Evolutionary conservation across 192 early-diverging fungal species (phyloP), one percentile per base, ranked within the genome.

Genomic region (Chytriomyces sp.): DNA sequence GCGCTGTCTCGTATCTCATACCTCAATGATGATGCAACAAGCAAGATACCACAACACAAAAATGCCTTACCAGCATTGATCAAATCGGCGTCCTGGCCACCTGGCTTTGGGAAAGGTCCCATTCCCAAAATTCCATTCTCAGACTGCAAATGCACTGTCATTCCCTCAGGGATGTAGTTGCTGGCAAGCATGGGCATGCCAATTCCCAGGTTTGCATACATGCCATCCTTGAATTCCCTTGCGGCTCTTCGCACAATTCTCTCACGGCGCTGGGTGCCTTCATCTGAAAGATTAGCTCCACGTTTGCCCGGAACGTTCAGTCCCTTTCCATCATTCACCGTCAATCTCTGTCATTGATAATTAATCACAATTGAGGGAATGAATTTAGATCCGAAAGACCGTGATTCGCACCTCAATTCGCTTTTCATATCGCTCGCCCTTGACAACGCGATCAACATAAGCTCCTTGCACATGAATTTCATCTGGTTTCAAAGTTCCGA

Each of bases 61-160:
- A n/a, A n/a, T n/a, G n/a, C 93, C 83, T 94, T 94, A 13, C 70
- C 70, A 43, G 93, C 93, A 62, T 94, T 94, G 64, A 94, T 91
- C 69, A 94, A 73, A 80, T 94, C 93, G 18, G 93, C 84, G 53
- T 94, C 92, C 59, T 92, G 88, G 62, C 91, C 81, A 53, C 90
- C 91, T 64, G 87, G 85, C 65, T 82, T 85, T 26, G 92, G 93
- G 87, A 91, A 92, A 20, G 93, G 93, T 6, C 82, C 82, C 75
- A 93, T 86, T 43, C 91, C 92, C 2, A 94, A 79, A 61, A 94
- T 91, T 64, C 93, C 93, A 83, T 94, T 94, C 78, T 94, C 93
- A 74, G 83, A 86, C 82, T 94, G 93, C 74, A 94, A 75, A 50
- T 91, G 88, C 44, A 94, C 91, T 20, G 83, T 90, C 74, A 93